Evolutionary conservation across 257 asterid genomes (phyloP), one percentile per base, ranked within the genome.

Genomic region (Forsythia suspensa): DNA sequence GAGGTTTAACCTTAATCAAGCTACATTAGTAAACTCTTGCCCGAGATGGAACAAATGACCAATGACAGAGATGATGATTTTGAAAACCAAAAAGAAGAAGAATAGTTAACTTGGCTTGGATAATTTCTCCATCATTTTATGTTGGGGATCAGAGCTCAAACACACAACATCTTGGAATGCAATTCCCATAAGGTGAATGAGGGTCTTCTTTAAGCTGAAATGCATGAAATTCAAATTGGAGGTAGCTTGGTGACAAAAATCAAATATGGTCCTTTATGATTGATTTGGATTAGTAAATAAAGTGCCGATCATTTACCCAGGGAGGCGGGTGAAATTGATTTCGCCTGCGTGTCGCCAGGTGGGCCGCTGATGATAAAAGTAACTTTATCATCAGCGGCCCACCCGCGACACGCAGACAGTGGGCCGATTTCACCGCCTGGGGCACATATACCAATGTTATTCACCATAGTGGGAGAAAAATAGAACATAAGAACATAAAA

Each of bases 131-230:
- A 87, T 85, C 46, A 87, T 82, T 69, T 70, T 82, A 71, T 71
- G 80, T 70, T 85, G 72, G 4, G 89, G 83, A 72, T 87, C 89
- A 37, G 87, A 81, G 1, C 84, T 86, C 79, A 87, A 83, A 77
- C 89, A 87, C 89, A 87, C 85, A 63, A 85, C 87, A 87, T 81
- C 88, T 81, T 72, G 85, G 85, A 78, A 72, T 83, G 81, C 80
- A 76, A 69, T 59, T 11, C 29, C 80, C 87, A 69, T 55, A 74
- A 0, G 78, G 73, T 21, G 87, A 74, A 73, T 74, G 73, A 13
- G 87, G 86, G 29, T 85, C 87, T 77, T 85, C 87, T 29, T 87
- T 80, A 48, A 87, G 89, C 77, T 87, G 91, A 79, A 87, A 69
- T 24, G 89, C 91, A 89, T 87, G 48, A 42, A 38, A 21, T 34